Percentiles rank a stretch among this genome's conserved stretches.
phyloP scores from a whole-genome alignment of 2,329 filamentous ascomycete species.

The Curvularia lunata region DNA sequence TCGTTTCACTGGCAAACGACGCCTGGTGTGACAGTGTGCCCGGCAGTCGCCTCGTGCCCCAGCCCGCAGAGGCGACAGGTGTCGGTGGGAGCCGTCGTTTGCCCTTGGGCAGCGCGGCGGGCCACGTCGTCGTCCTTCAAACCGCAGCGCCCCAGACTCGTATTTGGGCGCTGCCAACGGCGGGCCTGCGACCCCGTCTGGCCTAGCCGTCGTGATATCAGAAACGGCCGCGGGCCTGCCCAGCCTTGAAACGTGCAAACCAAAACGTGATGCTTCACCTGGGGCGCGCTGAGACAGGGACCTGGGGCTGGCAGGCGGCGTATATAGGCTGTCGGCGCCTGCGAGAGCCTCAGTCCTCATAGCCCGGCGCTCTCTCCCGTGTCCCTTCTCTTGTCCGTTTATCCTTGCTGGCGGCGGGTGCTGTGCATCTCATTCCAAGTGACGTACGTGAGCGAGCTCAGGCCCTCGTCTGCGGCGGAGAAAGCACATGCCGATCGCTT shows the following conservation, averaged over 20 bases:
- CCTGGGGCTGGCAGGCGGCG: slow-evolving; percentile 3
- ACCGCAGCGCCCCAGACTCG: slow-evolving; percentile 1
- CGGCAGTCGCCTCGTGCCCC: neutral
- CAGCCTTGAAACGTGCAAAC: slow-evolving; percentile 31
- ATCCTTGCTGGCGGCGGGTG: slow-evolving; percentile 18
- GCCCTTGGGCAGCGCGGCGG: neutral
- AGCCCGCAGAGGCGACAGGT: too few relatives aligned
- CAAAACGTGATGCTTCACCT: slow-evolving; percentile 34
- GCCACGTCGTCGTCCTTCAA: neutral
- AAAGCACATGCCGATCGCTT: slow-evolving; percentile 35
- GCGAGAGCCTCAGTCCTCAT: slow-evolving; percentile 17
- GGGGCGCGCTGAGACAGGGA: slow-evolving; percentile 29
- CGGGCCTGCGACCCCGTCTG: slow-evolving; percentile 7
- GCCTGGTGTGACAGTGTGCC: neutral
- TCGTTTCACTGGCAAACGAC: slow-evolving; percentile 10
- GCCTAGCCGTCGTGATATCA: slow-evolving; percentile 9
- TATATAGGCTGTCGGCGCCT: slow-evolving; percentile 18
- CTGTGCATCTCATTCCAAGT: slow-evolving; percentile 21
- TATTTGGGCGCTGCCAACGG: slow-evolving; percentile 1
- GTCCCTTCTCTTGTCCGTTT: neutral
- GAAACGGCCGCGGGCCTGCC: slow-evolving; percentile 10
- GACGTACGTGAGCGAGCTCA: slow-evolving; percentile 34
- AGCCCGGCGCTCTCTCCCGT: slow-evolving; percentile 10
- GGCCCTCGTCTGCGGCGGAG: slow-evolving; percentile 33
- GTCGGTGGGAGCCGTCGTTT: neutral